Conservation (phyloP, 1,284 basidiomycete genomes). For the Vanrija sp. region DNA sequence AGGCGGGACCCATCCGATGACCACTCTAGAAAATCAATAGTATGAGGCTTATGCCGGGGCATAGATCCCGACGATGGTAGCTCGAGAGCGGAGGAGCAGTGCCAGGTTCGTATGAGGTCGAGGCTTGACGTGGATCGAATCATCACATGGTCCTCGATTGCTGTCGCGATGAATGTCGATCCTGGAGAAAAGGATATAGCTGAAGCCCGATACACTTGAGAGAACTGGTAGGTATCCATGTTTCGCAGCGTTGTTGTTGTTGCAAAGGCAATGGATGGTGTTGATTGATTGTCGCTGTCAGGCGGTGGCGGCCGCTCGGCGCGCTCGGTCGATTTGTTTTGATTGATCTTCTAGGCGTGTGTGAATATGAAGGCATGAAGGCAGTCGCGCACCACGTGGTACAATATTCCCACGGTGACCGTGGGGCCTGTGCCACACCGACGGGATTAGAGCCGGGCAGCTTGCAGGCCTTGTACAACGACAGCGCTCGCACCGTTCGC, state of each 20-base stretch:
- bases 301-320: too few relatives aligned
- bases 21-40: conserved; percentile 72
- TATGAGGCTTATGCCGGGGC: not conserved
- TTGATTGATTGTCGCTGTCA: too few relatives aligned
- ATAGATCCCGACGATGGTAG: not conserved
- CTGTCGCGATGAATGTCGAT: conserved; percentile 45
- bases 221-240: conserved; percentile 45
- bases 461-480: too few relatives aligned
- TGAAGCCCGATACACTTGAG: conserved; percentile 26
- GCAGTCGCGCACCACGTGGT: too few relatives aligned
- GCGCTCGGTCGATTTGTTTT: too few relatives aligned
- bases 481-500: not conserved
- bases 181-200: conserved; percentile 42
- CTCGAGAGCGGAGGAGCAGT: conserved; percentile 13
- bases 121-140: conserved; percentile 42
- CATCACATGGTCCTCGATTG: conserved; percentile 30
- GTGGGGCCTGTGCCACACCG: too few relatives aligned
- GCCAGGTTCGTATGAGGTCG: conserved; percentile 40
- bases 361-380: too few relatives aligned
- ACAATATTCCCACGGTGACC: too few relatives aligned
- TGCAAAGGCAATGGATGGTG: not conserved
- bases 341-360: too few relatives aligned
- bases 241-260: not conserved
- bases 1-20: conserved; percentile 77
- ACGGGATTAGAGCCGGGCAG: too few relatives aligned